Evolutionary conservation across 2,329 filamentous ascomycete genomes (phyloP), one percentile per base, ranked within the genome.

Genomic region (Penicillium sp.): DNA sequence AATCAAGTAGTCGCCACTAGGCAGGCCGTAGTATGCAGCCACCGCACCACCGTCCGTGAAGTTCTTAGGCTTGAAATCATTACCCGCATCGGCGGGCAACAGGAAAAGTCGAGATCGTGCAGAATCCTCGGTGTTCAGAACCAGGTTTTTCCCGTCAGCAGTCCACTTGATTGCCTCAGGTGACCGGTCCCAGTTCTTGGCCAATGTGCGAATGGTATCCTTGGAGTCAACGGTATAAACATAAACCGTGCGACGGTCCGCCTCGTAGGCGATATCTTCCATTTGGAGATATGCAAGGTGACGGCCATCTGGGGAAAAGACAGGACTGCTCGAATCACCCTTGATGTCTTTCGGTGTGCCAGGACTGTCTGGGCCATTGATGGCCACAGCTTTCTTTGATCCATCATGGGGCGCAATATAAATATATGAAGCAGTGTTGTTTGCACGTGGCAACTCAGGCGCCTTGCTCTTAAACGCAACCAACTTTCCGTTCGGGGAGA

Each of bases 341-440:
- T 80, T 54, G 84, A 79, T 53, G 83, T 77, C 68, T 79, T 81
- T 4, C 81, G 85, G 72, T 5, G 73, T 73, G 8, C 63, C 67
- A 9, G 67, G 54, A 29, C 69, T 70, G 29, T 69, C 65, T 6
- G 53, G 71, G 58, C 25, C 81, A 77, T 61, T 86, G 73, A 70
- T 81, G 69, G 54, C 73, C 21, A 67, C 45, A 3, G 73, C 63
- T 51, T 86, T 81, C 6, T 80, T 74, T 69, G 89, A 92, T 4
- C 81, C 84, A 50, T 80, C 78, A 33, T 92, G 77, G 0, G 86
- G 83, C 4, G 89, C 82, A 47, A 88, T 85, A 74, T 94, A 96
- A 33, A 95, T 82, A 68, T 94, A 89, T 0, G 88, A 88, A 68
- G 93, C 93, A 6, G 91, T 96, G 72, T 89, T 86, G 56, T 89